Evolutionary conservation across 1,284 basidiomycete genomes (phyloP).

Genomic region (Hypsizygus ulmarius): DNA sequence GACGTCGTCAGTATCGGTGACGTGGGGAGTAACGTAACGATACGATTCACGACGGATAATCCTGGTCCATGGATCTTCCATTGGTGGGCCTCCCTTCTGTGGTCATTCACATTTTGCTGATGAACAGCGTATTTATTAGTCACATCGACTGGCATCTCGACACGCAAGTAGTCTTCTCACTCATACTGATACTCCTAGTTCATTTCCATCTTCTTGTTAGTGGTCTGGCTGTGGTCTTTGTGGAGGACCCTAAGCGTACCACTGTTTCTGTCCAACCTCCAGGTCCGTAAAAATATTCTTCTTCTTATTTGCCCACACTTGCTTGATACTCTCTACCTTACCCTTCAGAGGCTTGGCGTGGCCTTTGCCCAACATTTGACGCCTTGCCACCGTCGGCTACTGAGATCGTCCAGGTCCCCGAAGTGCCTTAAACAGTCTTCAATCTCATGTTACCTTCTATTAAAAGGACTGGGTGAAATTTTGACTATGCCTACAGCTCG

Average conservation of each 20-base stretch:
- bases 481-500: too few species aligned
- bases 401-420: not conserved
- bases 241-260: too few species aligned
- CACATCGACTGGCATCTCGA: too few species aligned
- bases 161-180: too few species aligned
- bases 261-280: too few species aligned
- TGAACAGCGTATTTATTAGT: too few species aligned
- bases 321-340: not conserved
- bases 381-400: conserved; percentile 10
- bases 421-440: not conserved
- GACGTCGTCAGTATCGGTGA: conserved; percentile 21
- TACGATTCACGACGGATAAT: conserved; percentile 25
- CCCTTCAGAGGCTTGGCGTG: conserved; percentile 7
- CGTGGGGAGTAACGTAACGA: conserved; percentile 21
- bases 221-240: too few species aligned
- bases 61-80: conserved; percentile 36
- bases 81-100: too few species aligned
- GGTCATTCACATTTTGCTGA: too few species aligned
- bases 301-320: not conserved
- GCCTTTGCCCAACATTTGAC: conserved; percentile 5
- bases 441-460: not conserved
- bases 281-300: not conserved
- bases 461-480: too few species aligned
- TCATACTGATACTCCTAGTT: too few species aligned
- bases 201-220: too few species aligned